Percentiles rank a stretch among this genome's conserved stretches.
phyloP scores from a whole-genome alignment of 257 asterid species.

The Verbena officinalis region DNA sequence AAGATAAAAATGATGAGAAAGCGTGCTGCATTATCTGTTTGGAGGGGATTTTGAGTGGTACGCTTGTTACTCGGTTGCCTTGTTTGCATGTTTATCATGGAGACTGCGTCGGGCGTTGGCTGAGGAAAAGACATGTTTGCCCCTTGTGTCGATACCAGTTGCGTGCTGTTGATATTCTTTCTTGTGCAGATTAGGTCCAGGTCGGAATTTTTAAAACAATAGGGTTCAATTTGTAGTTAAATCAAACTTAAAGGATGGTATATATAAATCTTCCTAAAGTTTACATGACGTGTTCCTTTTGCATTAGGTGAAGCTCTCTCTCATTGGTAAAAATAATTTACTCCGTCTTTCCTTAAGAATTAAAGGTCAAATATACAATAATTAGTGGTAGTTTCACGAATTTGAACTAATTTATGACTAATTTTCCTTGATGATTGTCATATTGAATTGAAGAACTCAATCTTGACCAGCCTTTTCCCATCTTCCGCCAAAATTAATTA shows the following conservation, averaged over 20 bases:
- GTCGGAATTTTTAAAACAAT: no score
- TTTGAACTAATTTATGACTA: neutral
- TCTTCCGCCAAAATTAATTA: neutral
- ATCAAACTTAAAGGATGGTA: no score
- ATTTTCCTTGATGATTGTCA: neutral
- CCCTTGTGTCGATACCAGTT: neutral
- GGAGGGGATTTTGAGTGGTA: slow-evolving; percentile 3
- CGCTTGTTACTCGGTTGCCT: neutral
- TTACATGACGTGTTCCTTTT: no score
- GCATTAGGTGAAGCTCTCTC: no score
- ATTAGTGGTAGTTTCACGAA: neutral
- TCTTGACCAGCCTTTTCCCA: neutral
- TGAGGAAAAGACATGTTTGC: neutral
- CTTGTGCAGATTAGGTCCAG: no score
- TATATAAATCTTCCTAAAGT: no score
- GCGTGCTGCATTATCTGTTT: slow-evolving; percentile 6
- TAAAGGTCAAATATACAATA: neutral
- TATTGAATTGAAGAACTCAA: slow-evolving; percentile 5
- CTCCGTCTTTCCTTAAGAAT: slow-evolving; percentile 1
- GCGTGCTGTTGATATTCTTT: no score
- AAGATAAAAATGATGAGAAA: neutral
- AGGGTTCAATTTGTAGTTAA: no score
- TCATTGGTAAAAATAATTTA: neutral
- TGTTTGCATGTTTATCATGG: slow-evolving; percentile 14
- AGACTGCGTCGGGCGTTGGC: slow-evolving; percentile 10